Conservation (phyloP, 345 rosid species). For the Leavenworthia alabamica region DNA sequence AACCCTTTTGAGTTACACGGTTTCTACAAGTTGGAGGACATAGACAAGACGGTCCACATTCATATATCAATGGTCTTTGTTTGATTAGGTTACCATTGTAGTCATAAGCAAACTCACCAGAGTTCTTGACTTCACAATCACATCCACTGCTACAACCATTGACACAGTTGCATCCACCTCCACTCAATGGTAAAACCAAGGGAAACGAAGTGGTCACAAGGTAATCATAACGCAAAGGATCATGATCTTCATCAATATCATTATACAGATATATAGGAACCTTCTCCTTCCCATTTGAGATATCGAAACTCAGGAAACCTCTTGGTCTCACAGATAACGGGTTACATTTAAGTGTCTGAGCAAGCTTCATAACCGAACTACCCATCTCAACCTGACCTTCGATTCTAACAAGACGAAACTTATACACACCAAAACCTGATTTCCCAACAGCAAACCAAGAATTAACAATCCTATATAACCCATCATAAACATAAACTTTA, state of each 20-base stretch:
- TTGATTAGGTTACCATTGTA: slow-evolving; percentile 53
- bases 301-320: slow-evolving; percentile 73
- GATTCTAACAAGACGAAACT: slow-evolving; percentile 63
- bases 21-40: slow-evolving; percentile 82
- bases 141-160: slow-evolving; percentile 62
- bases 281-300: slow-evolving; percentile 56
- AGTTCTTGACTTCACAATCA: slow-evolving; percentile 64
- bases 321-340: slow-evolving; percentile 54
- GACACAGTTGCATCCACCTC: slow-evolving; percentile 67
- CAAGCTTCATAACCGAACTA: slow-evolving; percentile 55
- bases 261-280: slow-evolving; percentile 69
- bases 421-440: slow-evolving; percentile 86
- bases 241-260: slow-evolving; percentile 67
- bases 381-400: slow-evolving; percentile 87
- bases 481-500: slow-evolving; percentile 84
- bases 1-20: slow-evolving; percentile 70
- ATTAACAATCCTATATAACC: slow-evolving; percentile 66
- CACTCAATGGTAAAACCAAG: slow-evolving; percentile 31
- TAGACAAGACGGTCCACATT: slow-evolving; percentile 66
- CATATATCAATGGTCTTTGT: slow-evolving; percentile 68
- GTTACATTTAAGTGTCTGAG: slow-evolving; percentile 49
- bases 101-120: slow-evolving; percentile 78
- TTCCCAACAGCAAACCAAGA: slow-evolving; percentile 90
- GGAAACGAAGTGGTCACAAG: slow-evolving; percentile 61
- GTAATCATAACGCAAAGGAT: slow-evolving; percentile 82